Conservation (phyloP, 371 early-diverging fungal species). For the Apophysomyces elegans region DNA sequence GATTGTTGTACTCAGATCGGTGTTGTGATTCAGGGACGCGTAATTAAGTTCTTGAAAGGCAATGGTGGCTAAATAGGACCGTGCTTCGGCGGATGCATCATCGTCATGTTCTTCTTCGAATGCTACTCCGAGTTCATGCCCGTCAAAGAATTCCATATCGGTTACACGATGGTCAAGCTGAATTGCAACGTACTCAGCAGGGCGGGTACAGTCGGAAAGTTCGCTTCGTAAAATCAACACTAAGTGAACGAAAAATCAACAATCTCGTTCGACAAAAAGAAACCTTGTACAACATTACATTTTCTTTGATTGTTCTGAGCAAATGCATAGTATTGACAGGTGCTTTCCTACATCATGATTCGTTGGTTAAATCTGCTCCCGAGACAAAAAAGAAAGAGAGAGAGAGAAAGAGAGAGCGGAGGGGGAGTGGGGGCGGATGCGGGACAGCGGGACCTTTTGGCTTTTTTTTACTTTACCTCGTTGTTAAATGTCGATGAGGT, state of each 20-base stretch:
- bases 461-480: not conserved
- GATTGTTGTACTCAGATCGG: not conserved
- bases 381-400: no score
- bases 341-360: not conserved
- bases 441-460: no score
- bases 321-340: constrained; percentile 13
- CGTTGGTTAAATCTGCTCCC: no score
- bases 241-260: not conserved
- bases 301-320: constrained; percentile 14
- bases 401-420: not conserved
- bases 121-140: constrained; percentile 13
- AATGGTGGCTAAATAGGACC: not conserved
- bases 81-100: not conserved
- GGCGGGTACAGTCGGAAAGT: not conserved
- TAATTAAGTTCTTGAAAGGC: constrained; percentile 14
- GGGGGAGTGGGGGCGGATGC: not conserved
- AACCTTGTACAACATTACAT: constrained; percentile 9
- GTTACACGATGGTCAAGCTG: constrained; percentile 10
- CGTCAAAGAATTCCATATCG: constrained; percentile 19
- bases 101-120: not conserved
- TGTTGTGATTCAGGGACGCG: not conserved
- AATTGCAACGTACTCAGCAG: constrained; percentile 8
- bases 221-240: constrained; percentile 3
- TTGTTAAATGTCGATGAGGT: not conserved
- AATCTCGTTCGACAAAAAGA: not conserved